phyloP scores from a whole-genome alignment of 75 land plant genomes.

The Chamaecyparis obtusa region DNA sequence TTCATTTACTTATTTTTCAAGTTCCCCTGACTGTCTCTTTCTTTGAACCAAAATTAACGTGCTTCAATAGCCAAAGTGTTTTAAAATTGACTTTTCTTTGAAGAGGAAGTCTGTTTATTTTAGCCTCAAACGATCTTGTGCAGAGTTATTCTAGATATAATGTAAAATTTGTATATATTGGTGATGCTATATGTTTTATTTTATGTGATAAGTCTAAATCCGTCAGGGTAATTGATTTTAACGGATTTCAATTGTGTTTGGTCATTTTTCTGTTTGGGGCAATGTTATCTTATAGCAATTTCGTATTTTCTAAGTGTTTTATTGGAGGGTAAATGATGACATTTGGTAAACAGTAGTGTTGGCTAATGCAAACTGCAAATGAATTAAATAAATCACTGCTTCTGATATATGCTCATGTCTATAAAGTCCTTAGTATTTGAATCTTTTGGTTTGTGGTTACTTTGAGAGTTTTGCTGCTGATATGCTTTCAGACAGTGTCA shows the following conservation, averaged over 20 bases:
- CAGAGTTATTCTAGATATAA: too few relatives aligned
- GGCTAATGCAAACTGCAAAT: background rate
- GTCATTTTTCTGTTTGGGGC: background rate
- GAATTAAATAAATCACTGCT: background rate
- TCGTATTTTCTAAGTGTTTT: background rate
- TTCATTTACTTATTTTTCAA: too few relatives aligned
- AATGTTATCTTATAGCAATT: background rate
- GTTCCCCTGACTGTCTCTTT: background rate
- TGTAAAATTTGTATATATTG: too few relatives aligned
- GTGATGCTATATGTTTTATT: too few relatives aligned
- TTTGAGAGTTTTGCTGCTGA: background rate
- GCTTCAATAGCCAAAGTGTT: background rate
- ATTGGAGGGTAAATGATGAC: background rate
- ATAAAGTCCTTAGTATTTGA: too few relatives aligned
- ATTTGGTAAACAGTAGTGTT: background rate
- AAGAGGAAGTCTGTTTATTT: background rate
- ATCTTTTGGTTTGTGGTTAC: background rate
- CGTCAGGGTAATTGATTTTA: background rate
- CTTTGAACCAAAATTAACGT: background rate
- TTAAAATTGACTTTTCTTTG: background rate
- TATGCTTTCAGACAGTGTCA: background rate
- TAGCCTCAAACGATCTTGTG: too few relatives aligned
- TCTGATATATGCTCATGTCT: too few relatives aligned
- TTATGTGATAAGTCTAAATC: too few relatives aligned
- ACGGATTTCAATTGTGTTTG: background rate